phyloP scores from a whole-genome alignment of 2,329 filamentous ascomycete species.

The Pseudopyricularia cyperi region DNA sequence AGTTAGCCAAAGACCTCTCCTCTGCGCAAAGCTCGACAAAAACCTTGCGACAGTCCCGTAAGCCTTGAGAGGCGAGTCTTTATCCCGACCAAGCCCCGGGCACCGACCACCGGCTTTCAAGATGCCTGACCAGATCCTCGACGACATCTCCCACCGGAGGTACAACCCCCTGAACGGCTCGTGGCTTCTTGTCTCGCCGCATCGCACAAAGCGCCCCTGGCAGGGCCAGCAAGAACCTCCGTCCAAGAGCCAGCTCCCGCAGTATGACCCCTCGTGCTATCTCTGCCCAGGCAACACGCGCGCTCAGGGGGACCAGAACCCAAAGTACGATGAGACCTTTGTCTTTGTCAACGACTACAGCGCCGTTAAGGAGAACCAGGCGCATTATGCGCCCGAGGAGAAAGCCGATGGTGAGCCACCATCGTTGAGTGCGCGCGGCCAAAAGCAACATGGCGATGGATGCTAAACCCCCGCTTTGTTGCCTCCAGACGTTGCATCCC shows the following conservation, averaged over 20 bases:
- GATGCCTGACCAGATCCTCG: conserved; percentile 67
- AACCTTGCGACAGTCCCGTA: background rate
- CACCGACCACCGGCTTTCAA: conserved; percentile 6
- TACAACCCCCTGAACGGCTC: conserved; percentile 85
- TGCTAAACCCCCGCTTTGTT: background rate
- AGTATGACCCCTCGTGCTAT: conserved; percentile 84
- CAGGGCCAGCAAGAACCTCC: conserved; percentile 75
- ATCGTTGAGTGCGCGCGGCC: too few relatives aligned
- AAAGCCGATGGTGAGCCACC: conserved; percentile 20
- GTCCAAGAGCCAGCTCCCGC: conserved; percentile 54
- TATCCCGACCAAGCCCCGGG: background rate
- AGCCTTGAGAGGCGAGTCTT: background rate
- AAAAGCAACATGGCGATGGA: background rate
- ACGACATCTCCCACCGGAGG: conserved; percentile 93
- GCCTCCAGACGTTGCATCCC: conserved; percentile 52
- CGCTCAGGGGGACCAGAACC: conserved; percentile 76
- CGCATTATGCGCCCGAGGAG: conserved; percentile 48
- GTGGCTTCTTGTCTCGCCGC: conserved; percentile 90
- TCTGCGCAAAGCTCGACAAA: background rate
- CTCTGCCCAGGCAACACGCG: conserved; percentile 85
- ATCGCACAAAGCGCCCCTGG: conserved; percentile 94
- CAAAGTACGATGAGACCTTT: conserved; percentile 75
- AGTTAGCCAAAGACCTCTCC: too few relatives aligned
- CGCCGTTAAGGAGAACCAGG: conserved; percentile 87
- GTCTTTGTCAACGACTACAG: conserved; percentile 97